A percentile compares a stretch with the other conserved stretches of the same genome.
These are phyloP conservation scores for Dalbergia cochinchinensis DNA, from an alignment of 306 rosid genomes.

Conservation along the genomic window DNA sequence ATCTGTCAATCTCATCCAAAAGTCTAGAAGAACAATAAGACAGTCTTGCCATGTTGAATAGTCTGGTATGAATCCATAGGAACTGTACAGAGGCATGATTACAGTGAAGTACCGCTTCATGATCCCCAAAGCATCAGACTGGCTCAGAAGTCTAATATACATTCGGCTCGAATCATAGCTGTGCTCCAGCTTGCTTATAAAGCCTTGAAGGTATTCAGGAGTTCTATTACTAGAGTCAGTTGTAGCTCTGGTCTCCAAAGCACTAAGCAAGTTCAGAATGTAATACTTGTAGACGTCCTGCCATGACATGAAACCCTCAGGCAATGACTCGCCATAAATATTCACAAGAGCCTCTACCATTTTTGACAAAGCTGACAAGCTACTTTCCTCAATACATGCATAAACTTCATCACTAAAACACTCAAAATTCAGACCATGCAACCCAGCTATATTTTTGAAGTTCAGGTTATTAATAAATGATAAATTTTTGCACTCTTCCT, in stretches of 20 bases:
- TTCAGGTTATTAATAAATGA: constrained; percentile 69
- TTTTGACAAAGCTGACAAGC: constrained; percentile 82
- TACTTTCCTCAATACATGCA: constrained; percentile 67
- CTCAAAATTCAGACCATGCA: constrained; percentile 78
- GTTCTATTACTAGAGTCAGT: constrained; percentile 56
- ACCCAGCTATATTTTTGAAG: constrained; percentile 93
- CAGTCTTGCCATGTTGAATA: constrained; percentile 95
- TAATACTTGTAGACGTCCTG: constrained; percentile 86
- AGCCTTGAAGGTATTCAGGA: constrained; percentile 77
- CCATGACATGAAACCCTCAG: constrained; percentile 81
- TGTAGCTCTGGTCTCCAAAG: constrained; percentile 69
- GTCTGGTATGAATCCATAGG: constrained; percentile 74
- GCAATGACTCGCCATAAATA: constrained; percentile 60
- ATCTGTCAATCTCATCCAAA: constrained; percentile 85
- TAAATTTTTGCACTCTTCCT: constrained; percentile 80
- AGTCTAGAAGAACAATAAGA: constrained; percentile 81
- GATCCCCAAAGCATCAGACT: constrained; percentile 77
- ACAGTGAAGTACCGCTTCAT: constrained; percentile 78
- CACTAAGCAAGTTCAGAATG: constrained; percentile 58
- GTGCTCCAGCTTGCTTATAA: constrained; percentile 83
- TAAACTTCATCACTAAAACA: constrained; percentile 77
- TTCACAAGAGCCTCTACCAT: constrained; percentile 73
- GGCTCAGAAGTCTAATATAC: constrained; percentile 69
- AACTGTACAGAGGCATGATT: constrained; percentile 67
- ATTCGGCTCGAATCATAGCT: constrained; percentile 65